Base-by-base conservation (phyloP, 2,329 filamentous ascomycete genomes). In the Colletotrichum gigasporum region DNA sequence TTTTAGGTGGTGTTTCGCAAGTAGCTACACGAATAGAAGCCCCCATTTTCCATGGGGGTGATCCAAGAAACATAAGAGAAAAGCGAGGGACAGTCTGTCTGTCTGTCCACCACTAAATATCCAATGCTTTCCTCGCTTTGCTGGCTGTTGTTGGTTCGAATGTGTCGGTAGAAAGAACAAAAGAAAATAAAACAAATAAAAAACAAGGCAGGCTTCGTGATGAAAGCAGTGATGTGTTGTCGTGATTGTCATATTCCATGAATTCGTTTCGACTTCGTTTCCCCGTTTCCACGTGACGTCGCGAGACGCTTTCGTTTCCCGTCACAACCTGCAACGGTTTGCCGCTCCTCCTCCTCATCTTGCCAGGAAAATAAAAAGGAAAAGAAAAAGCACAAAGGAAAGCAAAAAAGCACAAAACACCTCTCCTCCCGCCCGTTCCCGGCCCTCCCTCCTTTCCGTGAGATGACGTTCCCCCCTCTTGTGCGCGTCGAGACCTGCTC, bases 341-440 rank as follows among this genome's bases (percentile, higher is more conserved):
- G 10, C 20, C 14, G 22, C 18, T 11, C 41, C 3, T 24, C n/a
- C n/a, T 24, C 10, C 8, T 44, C 12, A 8, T 2, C n/a, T 16
- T 16, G 14, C 12, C 18, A 16, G 16, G n/a, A 16, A 39, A 39
- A 22, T 22, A 44, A 22, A 20, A 53, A 44, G 32, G 18, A 30
- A 65, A 62, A 63, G 66, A 53, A 59, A 66, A 47, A 65, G 39
- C 67, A 64, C 66, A 59, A 48, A 66, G 66, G 34, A 67, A 71
- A 69, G 57, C 55, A 67, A 53, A 69, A 69, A 71, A 65, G 57
- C 55, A 45, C 34, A 54, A 60, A 59, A 62, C 4, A 16, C 37
- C 52, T 26, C 10, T 34, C 37, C 52, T n/a, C 42, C 42, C 51
- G 44, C 51, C 51, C 18, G 9, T 16, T 8, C 26, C 22, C 14